Evolutionary conservation across 2,329 filamentous ascomycete species (phyloP).

Genomic region (Monosporascus sp.): DNA sequence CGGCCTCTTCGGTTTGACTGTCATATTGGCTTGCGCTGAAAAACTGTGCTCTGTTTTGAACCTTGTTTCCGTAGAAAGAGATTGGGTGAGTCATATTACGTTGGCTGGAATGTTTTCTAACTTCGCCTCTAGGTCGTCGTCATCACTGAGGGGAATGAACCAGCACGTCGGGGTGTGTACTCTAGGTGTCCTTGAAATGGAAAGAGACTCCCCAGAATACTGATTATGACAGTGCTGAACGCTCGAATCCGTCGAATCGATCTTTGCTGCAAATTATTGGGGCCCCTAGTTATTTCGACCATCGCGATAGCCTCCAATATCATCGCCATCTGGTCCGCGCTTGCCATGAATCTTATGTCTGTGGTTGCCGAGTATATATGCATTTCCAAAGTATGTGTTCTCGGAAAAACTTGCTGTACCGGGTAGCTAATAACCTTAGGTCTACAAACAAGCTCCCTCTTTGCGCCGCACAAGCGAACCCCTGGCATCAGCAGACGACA

Average conservation of each 20-base stretch:
- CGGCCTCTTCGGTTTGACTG: conserved; percentile 30
- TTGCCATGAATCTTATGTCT: conserved; percentile 42
- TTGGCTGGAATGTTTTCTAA: conserved; percentile 2
- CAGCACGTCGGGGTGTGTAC: conserved; percentile 14
- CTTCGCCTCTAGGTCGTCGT: conserved; percentile 35
- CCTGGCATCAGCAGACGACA: neutral
- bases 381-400: conserved; percentile 37
- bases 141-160: conserved; percentile 36
- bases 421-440: conserved; percentile 4
- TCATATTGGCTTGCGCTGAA: conserved; percentile 60
- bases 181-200: neutral
- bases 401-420: conserved; percentile 2
- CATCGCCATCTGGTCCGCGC: conserved; percentile 40
- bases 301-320: conserved; percentile 40
- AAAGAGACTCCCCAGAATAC: neutral
- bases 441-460: conserved; percentile 18
- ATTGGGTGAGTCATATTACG: conserved; percentile 48
- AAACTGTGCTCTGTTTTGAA: conserved; percentile 63
- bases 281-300: conserved; percentile 45
- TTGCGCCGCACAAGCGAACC: conserved; percentile 2
- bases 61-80: conserved; percentile 62
- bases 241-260: conserved; percentile 54
- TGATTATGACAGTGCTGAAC: conserved; percentile 35
- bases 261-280: conserved; percentile 51
- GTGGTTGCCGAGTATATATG: conserved; percentile 44